Conservation (phyloP, 805 yeast species). For the Sugiyamaella marilandica region DNA sequence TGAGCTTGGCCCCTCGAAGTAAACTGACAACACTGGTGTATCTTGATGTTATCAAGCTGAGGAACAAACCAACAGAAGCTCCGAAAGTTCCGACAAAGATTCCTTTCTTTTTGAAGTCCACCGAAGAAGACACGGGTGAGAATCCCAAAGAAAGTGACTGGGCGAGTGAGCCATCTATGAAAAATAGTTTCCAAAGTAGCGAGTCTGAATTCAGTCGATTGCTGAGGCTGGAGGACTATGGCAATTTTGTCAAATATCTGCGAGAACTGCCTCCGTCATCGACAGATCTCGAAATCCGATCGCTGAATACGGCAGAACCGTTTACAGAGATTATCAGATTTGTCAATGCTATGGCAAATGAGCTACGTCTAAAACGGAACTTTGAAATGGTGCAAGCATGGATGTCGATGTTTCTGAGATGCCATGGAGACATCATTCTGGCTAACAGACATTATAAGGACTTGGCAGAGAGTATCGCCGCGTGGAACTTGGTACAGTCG, state of each 20-base stretch:
- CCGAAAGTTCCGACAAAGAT: conserved; percentile 78
- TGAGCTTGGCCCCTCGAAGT: conserved; percentile 70
- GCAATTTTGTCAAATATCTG: conserved; percentile 51
- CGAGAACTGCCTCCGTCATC: conserved; percentile 65
- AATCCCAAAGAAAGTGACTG: conserved; percentile 23
- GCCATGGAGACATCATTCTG: conserved; percentile 76
- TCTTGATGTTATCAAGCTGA: conserved; percentile 73
- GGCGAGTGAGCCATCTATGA: conserved; percentile 8
- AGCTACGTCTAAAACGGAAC: conserved; percentile 51
- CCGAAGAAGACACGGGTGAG: conserved; percentile 45
- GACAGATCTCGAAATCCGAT: conserved; percentile 81
- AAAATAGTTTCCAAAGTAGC: conserved; percentile 7
- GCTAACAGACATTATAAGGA: conserved; percentile 23
- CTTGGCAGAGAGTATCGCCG: conserved; percentile 43
- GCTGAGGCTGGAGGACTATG: conserved; percentile 54
- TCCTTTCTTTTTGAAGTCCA: conserved; percentile 73
- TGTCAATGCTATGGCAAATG: conserved; percentile 60
- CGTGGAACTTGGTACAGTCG: conserved; percentile 45
- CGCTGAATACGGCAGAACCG: conserved; percentile 61
- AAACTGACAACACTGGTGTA: conserved; percentile 76
- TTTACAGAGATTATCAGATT: conserved; percentile 61
- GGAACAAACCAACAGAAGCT: conserved; percentile 87
- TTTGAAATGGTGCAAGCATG: conserved; percentile 80
- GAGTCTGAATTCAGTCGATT: conserved; percentile 62
- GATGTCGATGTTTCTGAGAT: conserved; percentile 64